These are phyloP conservation scores for Raffaelea ambrosiae DNA, from an alignment of 2,329 filamentous ascomycete genomes.

Conservation along the genomic window DNA sequence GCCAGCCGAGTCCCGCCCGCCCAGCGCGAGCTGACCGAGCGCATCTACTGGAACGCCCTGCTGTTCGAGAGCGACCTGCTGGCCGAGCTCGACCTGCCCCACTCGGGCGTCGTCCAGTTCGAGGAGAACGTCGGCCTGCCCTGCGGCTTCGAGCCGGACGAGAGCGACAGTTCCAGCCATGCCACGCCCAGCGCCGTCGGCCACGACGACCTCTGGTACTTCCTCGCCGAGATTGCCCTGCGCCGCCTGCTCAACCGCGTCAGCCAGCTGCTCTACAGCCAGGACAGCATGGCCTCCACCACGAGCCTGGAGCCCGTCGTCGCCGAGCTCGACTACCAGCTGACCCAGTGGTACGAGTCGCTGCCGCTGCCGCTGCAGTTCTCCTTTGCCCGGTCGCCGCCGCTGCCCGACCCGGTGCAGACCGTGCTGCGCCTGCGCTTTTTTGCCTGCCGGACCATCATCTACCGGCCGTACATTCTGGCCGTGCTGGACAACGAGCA, in stretches of 20 bases:
- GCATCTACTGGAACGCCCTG: constrained; percentile 78
- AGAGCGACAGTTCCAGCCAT: constrained; percentile 30
- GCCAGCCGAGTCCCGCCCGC: constrained; percentile 58
- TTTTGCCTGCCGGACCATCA: constrained; percentile 79
- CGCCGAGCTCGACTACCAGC: constrained; percentile 71
- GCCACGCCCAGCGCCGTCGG: constrained; percentile 38
- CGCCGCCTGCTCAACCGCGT: constrained; percentile 69
- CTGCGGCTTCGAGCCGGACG: constrained; percentile 67
- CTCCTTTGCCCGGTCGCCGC: constrained; percentile 57
- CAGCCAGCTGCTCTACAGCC: constrained; percentile 71
- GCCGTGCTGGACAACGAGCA: constrained; percentile 72
- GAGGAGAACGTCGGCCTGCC: constrained; percentile 74
- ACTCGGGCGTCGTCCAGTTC: constrained; percentile 74
- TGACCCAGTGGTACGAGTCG: constrained; percentile 78
- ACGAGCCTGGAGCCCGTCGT: constrained; percentile 69
- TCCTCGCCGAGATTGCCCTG: constrained; percentile 73
- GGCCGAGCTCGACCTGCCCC: constrained; percentile 70
- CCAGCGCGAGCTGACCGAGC: constrained; percentile 64
- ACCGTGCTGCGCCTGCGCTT: constrained; percentile 72
- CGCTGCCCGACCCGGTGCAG: constrained; percentile 62
- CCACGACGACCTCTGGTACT: constrained; percentile 77
- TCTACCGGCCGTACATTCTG: constrained; percentile 75
- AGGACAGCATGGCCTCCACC: constrained; percentile 62
- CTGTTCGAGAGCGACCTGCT: constrained; percentile 75
- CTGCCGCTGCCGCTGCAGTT: constrained; percentile 69